Evolutionary conservation across 202 grass and related monocot genomes (phyloP).

Genomic region (Cymbopogon flexuosus): DNA sequence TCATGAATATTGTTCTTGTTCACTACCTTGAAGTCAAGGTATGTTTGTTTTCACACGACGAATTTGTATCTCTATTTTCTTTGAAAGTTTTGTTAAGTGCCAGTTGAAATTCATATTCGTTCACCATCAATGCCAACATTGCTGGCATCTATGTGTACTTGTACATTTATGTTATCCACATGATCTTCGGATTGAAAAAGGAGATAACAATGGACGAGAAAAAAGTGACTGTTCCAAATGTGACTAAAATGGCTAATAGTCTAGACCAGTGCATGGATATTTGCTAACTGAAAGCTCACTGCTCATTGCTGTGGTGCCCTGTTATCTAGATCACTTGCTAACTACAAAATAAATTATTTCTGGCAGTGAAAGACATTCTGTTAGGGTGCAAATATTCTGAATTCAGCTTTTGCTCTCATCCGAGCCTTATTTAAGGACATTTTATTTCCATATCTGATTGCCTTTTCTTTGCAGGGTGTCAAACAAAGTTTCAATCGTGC

Average conservation of each 20-base stretch:
- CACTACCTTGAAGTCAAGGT: conserved; percentile 98
- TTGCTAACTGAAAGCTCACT: conserved; percentile 10
- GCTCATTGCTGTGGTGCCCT: neutral
- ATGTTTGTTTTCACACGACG: conserved; percentile 14
- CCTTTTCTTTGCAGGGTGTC: conserved; percentile 57
- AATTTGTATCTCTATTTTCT: neutral
- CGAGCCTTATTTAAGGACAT: neutral
- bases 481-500: conserved; percentile 67
- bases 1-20: conserved; percentile 95
- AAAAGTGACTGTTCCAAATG: neutral
- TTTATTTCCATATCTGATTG: conserved; percentile 5
- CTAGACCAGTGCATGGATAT: neutral
- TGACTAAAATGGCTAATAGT: neutral
- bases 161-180: neutral
- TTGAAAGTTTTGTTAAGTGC: conserved; percentile 2
- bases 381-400: neutral
- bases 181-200: neutral
- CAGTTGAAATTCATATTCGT: neutral
- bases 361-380: neutral
- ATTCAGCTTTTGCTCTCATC: neutral
- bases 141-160: neutral
- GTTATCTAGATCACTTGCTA: neutral
- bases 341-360: neutral
- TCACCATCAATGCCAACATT: neutral
- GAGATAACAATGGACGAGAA: neutral